Conservation (phyloP, 116 monocot genomes). For the Phalaenopsis hybrid region DNA sequence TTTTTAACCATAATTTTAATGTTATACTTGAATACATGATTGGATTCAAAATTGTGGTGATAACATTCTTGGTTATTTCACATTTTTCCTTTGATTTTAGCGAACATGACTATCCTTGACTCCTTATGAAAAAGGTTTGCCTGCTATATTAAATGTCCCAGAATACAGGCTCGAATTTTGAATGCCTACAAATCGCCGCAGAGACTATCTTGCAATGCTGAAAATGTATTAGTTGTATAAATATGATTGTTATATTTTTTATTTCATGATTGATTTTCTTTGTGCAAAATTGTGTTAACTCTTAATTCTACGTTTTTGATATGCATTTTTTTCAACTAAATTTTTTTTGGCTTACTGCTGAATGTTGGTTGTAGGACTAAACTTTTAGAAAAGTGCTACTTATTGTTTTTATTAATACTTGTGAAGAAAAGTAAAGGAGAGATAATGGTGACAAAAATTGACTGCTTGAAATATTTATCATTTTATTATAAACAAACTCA, state of each 20-base stretch:
- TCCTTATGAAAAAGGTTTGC: too few relatives aligned
- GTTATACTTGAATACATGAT: neutral
- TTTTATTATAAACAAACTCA: too few relatives aligned
- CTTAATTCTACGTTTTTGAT: neutral
- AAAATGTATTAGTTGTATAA: too few relatives aligned
- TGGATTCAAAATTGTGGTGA: neutral
- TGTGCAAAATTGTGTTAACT: neutral
- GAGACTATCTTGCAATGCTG: too few relatives aligned
- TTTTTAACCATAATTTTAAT: neutral
- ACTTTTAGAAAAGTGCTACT: neutral
- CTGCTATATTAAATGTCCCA: neutral
- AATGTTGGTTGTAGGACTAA: neutral
- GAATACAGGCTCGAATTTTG: neutral
- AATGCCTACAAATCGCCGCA: neutral
- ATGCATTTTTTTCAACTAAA: neutral
- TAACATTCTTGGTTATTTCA: neutral
- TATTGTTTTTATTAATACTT: neutral
- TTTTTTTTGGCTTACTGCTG: neutral
- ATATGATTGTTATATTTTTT: too few relatives aligned
- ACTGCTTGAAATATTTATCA: neutral
- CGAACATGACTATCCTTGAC: neutral
- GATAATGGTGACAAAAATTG: neutral
- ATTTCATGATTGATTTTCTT: too few relatives aligned
- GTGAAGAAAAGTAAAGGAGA: neutral
- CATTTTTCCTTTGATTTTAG: neutral